These are phyloP conservation scores for Phoenix dactylifera DNA, from an alignment of 176 grass and related monocot species.

Conservation along the genomic window DNA sequence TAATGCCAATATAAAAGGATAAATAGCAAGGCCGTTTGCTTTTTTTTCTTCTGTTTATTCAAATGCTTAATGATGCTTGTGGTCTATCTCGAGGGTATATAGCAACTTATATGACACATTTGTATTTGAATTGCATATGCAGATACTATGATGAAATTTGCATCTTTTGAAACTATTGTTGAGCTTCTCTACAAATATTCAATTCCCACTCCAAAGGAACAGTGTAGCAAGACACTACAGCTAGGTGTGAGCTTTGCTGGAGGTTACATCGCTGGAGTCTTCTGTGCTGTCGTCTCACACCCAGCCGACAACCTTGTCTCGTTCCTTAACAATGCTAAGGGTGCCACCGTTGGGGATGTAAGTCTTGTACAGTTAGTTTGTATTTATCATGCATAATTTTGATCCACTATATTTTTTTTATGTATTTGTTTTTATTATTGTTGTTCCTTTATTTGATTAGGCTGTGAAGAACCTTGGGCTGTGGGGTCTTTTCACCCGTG, in stretches of 20 bases:
- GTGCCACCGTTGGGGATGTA: slow-evolving; percentile 86
- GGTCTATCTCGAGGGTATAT: too few relatives aligned
- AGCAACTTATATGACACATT: neutral
- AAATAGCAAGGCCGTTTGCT: too few relatives aligned
- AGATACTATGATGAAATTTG: slow-evolving; percentile 99
- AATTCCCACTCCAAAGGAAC: slow-evolving; percentile 56
- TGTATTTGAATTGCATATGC: slow-evolving; percentile 8
- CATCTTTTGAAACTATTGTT: slow-evolving; percentile 78
- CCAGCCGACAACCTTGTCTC: slow-evolving; percentile 92
- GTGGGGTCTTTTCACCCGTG: slow-evolving; percentile 76
- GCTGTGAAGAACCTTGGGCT: slow-evolving; percentile 84
- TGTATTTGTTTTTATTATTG: neutral
- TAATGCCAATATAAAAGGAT: too few relatives aligned
- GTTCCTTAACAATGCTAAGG: slow-evolving; percentile 94
- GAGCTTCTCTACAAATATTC: slow-evolving; percentile 80
- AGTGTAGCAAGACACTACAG: slow-evolving; percentile 67
- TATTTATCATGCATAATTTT: neutral
- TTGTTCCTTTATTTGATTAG: slow-evolving; percentile 23
- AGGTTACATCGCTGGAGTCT: slow-evolving; percentile 84
- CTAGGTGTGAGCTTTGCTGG: slow-evolving; percentile 80
- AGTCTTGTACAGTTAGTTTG: neutral
- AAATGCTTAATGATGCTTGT: too few relatives aligned
- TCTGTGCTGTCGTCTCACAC: slow-evolving; percentile 90
- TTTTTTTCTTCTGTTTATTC: too few relatives aligned
- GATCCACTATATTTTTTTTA: neutral